Conservation (phyloP, 2,329 filamentous ascomycete genomes). For the Paracamarosporium sp. region DNA sequence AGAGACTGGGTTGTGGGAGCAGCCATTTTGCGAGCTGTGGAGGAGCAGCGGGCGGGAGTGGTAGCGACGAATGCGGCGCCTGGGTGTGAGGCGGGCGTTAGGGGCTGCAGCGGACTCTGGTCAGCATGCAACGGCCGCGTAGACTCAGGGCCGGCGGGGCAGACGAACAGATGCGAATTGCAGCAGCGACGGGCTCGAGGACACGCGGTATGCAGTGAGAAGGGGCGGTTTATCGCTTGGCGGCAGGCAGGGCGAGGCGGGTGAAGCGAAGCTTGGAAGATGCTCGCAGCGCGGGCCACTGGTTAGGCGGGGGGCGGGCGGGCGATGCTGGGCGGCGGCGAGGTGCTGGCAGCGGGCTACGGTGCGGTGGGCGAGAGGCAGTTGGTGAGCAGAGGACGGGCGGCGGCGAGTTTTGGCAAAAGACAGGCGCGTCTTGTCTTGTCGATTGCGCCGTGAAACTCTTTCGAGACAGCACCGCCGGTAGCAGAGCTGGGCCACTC, state of each 20-base stretch:
- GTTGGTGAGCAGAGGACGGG: background rate
- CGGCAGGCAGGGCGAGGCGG: constrained; percentile 41
- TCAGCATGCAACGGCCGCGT: background rate
- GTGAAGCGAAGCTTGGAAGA: constrained; percentile 30
- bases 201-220: constrained; percentile 42
- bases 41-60: constrained; percentile 9
- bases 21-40: constrained; percentile 62
- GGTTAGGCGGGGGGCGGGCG: constrained; percentile 3
- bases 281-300: constrained; percentile 16
- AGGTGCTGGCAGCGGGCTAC: background rate
- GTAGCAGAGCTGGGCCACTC: background rate
- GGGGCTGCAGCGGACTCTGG: constrained; percentile 2
- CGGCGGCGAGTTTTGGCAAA: constrained; percentile 24
- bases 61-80: constrained; percentile 8
- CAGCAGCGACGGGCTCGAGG: constrained; percentile 25
- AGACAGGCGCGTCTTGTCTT: constrained; percentile 25
- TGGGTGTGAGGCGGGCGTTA: background rate
- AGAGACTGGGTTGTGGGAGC: constrained; percentile 87
- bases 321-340: background rate
- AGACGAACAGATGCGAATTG: constrained; percentile 5
- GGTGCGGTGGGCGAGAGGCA: background rate
- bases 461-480: constrained; percentile 19
- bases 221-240: constrained; percentile 46
- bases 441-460: constrained; percentile 16
- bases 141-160: background rate